phyloP scores from a whole-genome alignment of 768 basidiomycete species.

The Lactifluus piperatus region DNA sequence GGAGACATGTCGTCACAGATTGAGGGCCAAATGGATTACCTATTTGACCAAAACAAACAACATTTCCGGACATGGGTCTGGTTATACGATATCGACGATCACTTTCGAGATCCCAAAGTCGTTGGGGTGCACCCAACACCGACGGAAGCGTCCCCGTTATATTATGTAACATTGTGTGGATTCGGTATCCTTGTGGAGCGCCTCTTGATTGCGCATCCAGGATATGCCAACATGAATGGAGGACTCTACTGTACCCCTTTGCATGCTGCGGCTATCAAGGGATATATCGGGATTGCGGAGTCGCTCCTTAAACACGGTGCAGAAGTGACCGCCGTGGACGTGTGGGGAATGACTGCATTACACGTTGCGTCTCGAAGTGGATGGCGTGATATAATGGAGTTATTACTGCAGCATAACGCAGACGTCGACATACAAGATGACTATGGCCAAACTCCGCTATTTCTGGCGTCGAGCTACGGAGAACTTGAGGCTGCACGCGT shows the following conservation, averaged over 20 bases:
- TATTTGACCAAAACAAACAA: background rate
- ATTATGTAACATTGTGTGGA: background rate
- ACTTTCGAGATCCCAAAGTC: background rate
- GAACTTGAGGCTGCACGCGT: background rate
- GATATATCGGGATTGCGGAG: background rate
- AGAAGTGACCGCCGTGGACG: background rate
- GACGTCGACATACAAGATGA: background rate
- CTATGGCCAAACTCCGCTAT: background rate
- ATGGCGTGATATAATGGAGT: background rate
- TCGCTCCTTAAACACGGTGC: background rate
- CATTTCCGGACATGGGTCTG: background rate
- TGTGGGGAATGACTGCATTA: background rate
- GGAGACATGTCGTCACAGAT: background rate
- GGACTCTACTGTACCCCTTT: background rate
- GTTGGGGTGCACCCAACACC: background rate
- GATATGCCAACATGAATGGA: background rate
- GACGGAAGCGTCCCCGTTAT: background rate
- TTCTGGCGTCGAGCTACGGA: background rate
- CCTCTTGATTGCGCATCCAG: background rate
- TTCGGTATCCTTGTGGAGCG: background rate
- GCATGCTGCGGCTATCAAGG: background rate
- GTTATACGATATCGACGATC: background rate
- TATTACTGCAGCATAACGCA: background rate
- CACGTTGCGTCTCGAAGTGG: accelerated
- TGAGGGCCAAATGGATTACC: background rate